Base-by-base conservation (phyloP, 345 rosid genomes). In the Ceriops tagal region DNA sequence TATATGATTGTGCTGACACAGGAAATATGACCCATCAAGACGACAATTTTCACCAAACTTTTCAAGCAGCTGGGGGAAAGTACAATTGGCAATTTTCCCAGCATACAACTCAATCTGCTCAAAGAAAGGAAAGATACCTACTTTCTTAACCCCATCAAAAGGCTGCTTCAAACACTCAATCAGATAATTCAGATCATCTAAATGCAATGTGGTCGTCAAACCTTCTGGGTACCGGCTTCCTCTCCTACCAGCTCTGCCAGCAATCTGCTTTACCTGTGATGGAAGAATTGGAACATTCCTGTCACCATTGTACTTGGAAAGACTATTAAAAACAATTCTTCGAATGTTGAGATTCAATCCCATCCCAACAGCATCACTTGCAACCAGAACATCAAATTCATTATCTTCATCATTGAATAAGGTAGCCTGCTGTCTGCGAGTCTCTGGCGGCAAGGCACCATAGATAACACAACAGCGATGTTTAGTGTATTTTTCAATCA, bases 361-460 rank as follows among this genome's bases (percentile, higher is more conserved):
- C 98, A 88, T 91, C 58, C 98, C 97, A 56, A 93, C 95, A 0
- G 98, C 97, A 83, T 93, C 98, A 49, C 98, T 93, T 5, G 98
- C 97, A 72, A 93, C 96, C 73, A 91, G 81, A 78, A 93, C 97
- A 85, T 91, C 97, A 68, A 80, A 93, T 77, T 91, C 96, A 62
- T 84, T 93, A 67, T 84, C 93, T 81, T 84, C 92, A 80, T 84
- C 91, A 63, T 93, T 91, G 77, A 93, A 93, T 81, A 91, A 77
- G 75, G 65, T 91, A 22, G 97, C 98, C 71, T 93, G 98, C 81
- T 89, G 97, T 64, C 96, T 84, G 53, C 96, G 91, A 19, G 98
- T 93, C 76, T 91, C 96, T 27, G 96, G 98, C 20, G 97, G 98
- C 80, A 93, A 82, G 20, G 96, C 98, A 66, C 97, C 97, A 57